phyloP scores from a whole-genome alignment of 495 filamentous ascomycete genomes.

The Geopyxis carbonaria region DNA sequence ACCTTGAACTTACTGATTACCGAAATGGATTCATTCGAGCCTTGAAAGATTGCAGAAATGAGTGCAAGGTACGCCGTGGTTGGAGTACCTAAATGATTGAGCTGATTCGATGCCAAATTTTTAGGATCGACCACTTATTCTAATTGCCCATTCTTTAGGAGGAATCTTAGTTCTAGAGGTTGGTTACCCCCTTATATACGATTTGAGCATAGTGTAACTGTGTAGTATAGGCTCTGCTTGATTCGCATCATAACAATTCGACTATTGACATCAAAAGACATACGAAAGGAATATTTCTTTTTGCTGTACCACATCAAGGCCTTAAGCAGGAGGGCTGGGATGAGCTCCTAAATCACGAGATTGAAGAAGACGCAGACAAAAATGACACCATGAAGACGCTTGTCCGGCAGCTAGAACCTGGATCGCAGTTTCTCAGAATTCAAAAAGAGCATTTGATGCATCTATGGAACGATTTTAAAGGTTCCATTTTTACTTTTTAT shows the following conservation, averaged over 20 bases:
- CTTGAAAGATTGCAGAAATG: too few relatives aligned
- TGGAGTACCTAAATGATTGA: too few relatives aligned
- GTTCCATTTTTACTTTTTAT: conserved; percentile 24
- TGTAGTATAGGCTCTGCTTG: conserved; percentile 29
- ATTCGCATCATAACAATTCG: conserved; percentile 28
- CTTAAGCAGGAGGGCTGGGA: conserved; percentile 1
- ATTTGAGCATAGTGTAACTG: conserved; percentile 1
- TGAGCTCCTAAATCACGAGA: conserved; percentile 2
- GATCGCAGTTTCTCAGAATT: conserved; percentile 6
- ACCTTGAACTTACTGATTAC: background rate
- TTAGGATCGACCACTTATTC: conserved; percentile 22
- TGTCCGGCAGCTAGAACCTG: background rate
- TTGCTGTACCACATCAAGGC: conserved; percentile 8
- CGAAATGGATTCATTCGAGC: background rate
- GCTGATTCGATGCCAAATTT: too few relatives aligned
- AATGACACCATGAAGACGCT: too few relatives aligned
- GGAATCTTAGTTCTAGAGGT: conserved; percentile 9
- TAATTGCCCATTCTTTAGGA: conserved; percentile 10
- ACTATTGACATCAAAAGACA: conserved; percentile 15
- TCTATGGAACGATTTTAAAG: conserved; percentile 7
- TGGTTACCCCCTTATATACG: background rate
- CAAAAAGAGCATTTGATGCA: conserved; percentile 3
- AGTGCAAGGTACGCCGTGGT: too few relatives aligned
- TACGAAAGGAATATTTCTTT: conserved; percentile 13
- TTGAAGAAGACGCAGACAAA: too few relatives aligned